Evolutionary conservation across 371 early-diverging fungal species (phyloP), one percentile per base, ranked within the genome.

Genomic region (Mucor sp.): DNA sequence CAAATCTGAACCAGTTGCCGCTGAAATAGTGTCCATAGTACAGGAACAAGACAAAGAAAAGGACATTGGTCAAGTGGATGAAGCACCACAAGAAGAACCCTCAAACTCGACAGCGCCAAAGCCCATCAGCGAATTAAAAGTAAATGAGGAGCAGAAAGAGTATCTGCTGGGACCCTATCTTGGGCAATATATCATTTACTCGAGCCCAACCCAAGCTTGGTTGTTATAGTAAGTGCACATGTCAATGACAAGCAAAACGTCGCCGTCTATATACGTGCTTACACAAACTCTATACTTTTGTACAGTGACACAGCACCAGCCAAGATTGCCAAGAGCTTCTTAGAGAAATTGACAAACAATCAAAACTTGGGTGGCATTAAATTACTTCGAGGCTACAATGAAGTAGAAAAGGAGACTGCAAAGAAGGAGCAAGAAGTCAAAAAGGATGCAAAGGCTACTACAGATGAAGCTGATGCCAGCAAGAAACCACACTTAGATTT

Each of bases 351-450:
- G 11, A 85, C 91, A 8, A 86, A 86, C 57, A 80, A 80, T 37
- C 77, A 84, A 32, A 87, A 85, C 48, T 62, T 91, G 57, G 92
- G 92, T 28, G 94, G 93, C 0, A 89, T 85, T 9, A 77, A 86
- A 17, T 69, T 93, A 4, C 76, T 92, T 37, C 87, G 95, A 33
- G 94, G 93, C 4, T 92, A 90, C 78, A 79, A 81, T 11, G 93
- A 93, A 65, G 91, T 93, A 1, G 86, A 88, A 23, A 72, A 73
- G 19, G 64, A 67, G 59, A 67, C 44, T 39, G 65, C 44, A 41
- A 68, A 72, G 37, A 53, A 66, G 5, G 47, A 67, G n/a, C 62
- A 58, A 32, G 70, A 50, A 28, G 70, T n/a, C 11, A 48, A 32
- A 11, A 48, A 66, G 28, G 50, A 61, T 23, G 47, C 55, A 6